Evolutionary conservation across 371 early-diverging fungal genomes (phyloP).

Genomic region (Mucor lusitanicus): DNA sequence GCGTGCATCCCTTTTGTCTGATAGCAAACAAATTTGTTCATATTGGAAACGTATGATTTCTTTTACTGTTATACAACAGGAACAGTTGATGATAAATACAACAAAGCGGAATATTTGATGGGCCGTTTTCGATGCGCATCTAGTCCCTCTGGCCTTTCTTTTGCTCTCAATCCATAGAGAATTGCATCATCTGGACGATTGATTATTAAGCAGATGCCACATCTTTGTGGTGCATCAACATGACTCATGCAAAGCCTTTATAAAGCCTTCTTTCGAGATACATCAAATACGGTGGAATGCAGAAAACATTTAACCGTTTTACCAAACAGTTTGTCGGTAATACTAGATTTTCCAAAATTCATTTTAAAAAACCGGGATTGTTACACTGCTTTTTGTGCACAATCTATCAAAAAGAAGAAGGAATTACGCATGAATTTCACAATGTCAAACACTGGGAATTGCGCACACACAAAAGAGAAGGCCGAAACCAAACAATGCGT

Average conservation of each 20-base stretch:
- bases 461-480: not conserved
- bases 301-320: slow-evolving; percentile 2
- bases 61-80: not conserved
- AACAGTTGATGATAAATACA: not conserved
- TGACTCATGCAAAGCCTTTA: not conserved
- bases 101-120: not conserved
- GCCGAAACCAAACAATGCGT: not conserved
- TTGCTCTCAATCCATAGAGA: not conserved
- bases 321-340: slow-evolving; percentile 6
- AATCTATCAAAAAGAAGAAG: not conserved
- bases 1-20: too few relatives aligned
- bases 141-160: not conserved
- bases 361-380: slow-evolving; percentile 3
- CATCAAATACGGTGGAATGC: not conserved
- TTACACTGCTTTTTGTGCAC: not conserved
- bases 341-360: slow-evolving; percentile 9
- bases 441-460: too few relatives aligned
- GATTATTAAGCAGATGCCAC: not conserved
- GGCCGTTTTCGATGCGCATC: not conserved
- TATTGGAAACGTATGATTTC: not conserved
- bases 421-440: not conserved
- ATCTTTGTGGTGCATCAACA: not conserved
- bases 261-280: too few relatives aligned
- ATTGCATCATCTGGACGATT: not conserved
- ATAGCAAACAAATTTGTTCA: not conserved